Evolutionary conservation across 768 basidiomycete species (phyloP), one percentile per base, ranked within the genome.

Genomic region (Mycena albidolilacea): DNA sequence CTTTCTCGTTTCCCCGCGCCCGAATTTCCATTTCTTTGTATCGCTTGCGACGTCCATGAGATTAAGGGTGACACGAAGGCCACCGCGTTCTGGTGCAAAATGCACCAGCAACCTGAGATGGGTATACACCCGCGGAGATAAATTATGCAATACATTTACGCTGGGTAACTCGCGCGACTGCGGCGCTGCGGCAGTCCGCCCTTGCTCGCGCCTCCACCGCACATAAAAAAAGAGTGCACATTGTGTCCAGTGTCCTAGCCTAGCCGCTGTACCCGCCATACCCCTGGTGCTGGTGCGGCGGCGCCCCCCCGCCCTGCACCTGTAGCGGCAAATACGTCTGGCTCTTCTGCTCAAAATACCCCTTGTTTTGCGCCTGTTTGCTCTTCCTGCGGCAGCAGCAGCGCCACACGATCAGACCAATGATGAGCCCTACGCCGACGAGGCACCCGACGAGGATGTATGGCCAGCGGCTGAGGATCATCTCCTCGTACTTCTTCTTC

Each of bases 381-480:
- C 80, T 15, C 43, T 50, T 44, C 52, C 68, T 41, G 39, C 85
- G 79, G 75, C 87, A 88, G 79, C 92, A 93, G 79, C 90, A 75
- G 39, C 74, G 62, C 74, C 74, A 75, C 12, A 75, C 75, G 72
- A 87, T 87, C 66, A 85, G 83, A 11, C 87, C 88, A 41, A 87
- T 69, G 39, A 87, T 74, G 55, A 90, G 75, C 41, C 86, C 65
- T 35, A 90, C 79, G 70, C 90, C 81, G 3, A 86, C 80, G 37
- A 94, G 82, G 73, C 89, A 89, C 46, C 91, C 93, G 10, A 84
- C 73, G 55, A 92, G 85, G 78, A 93, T 93, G 78, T 75, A 93
- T 4, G 91, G 92, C 93, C 91, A 94, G 70, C 86, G 91, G 77
- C 90, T 92, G 77, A 91, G 86, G 48, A 91, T 84, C 84, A 86